phyloP scores from a whole-genome alignment of 2,329 filamentous ascomycete genomes.

The Aschersonia sp. region DNA sequence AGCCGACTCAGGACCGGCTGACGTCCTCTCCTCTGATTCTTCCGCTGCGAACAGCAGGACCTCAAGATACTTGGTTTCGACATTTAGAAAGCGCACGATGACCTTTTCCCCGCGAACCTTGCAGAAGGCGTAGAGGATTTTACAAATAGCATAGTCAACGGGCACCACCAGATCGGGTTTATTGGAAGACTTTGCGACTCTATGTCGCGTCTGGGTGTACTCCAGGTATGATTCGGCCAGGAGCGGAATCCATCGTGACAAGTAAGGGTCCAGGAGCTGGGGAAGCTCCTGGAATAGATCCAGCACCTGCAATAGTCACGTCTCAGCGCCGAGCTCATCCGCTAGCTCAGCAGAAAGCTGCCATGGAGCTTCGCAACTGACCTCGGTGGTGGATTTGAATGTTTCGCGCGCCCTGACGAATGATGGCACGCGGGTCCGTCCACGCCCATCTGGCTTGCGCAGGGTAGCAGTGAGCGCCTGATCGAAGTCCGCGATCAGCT shows the following conservation, averaged over 20 bases:
- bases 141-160: slow-evolving; percentile 58
- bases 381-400: slow-evolving; percentile 29
- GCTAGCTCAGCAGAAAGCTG: too few species aligned
- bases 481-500: slow-evolving; percentile 45
- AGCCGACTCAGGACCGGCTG: slow-evolving; percentile 7
- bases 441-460: slow-evolving; percentile 32
- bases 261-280: slow-evolving; percentile 75
- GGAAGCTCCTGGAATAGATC: slow-evolving; percentile 93
- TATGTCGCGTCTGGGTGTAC: slow-evolving; percentile 36
- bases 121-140: slow-evolving; percentile 77
- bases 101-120: slow-evolving; percentile 93
- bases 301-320: slow-evolving; percentile 31
- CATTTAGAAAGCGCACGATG: slow-evolving; percentile 78
- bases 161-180: slow-evolving; percentile 31
- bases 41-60: slow-evolving; percentile 65
- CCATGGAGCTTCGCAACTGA: slow-evolving; percentile 16
- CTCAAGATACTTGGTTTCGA: slow-evolving; percentile 77
- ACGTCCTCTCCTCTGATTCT: slow-evolving; percentile 25
- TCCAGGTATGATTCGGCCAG: slow-evolving; percentile 66
- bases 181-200: slow-evolving; percentile 19
- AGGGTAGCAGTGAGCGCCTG: slow-evolving; percentile 36
- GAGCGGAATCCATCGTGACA: slow-evolving; percentile 60
- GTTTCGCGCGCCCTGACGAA: slow-evolving; percentile 36
- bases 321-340: too few species aligned
- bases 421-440: slow-evolving; percentile 25